Evolutionary conservation across 1,139 yeast species (phyloP), one percentile per base, ranked within the genome.

Genomic region (Candida tunisiensis): DNA sequence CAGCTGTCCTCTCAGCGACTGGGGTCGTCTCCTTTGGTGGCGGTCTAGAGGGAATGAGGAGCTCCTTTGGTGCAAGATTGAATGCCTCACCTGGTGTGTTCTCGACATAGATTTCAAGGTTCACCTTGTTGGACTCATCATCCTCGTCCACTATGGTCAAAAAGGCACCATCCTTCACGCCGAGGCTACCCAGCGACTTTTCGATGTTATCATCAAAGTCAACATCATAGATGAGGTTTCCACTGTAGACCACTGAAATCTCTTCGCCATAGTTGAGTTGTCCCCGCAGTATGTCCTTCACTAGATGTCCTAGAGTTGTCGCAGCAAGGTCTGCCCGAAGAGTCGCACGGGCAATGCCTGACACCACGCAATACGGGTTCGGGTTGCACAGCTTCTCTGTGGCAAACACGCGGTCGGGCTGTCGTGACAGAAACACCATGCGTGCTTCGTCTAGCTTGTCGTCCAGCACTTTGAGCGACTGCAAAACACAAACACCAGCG

Each of bases 121-220:
- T 68, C 37, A 75, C 78, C 26, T 47, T 41, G 8, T 43, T 36
- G 10, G 67, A 57, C 25, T 57, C 63, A 32, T 75, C 91, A 19
- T 65, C 69, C 27, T 82, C 94, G 49, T 88, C 98, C 32, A 75
- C 71, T 9, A 88, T 61, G 2, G 78, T 63, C 9, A 88, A 28
- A 18, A 72, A 57, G 14, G 70, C 65, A 4, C 85, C 88, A 25
- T 59, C 55, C 6, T 40, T 42, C 18, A 85, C 55, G 5, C 74
- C 77, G 14, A 88, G 50, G 2, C 67, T 68, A 0, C 39, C 34
- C 14, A 88, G 51, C 1, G 60, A 49, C 24, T 55, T 59, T 1
- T 56, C 58, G 7, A 62, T 41, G 42, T 85, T 74, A 43, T 85
- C 96, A 29, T 82, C 94, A 49, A 80, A 82, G 43, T 91, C 99